Conservation (phyloP, 106 monocot genomes). For the Dendrobium officinale region DNA sequence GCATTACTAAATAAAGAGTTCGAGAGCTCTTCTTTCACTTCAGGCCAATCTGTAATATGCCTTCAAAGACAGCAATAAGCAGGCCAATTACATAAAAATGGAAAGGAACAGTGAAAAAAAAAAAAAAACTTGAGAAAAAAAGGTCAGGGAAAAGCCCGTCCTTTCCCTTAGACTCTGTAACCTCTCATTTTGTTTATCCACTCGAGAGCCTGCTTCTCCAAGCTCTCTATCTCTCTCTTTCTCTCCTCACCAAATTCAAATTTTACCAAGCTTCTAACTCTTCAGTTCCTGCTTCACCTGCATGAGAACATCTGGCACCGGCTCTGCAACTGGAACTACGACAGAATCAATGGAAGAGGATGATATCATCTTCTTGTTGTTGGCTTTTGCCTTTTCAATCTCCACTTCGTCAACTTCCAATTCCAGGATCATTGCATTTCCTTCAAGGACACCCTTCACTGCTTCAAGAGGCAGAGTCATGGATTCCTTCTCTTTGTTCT, state of each 20-base stretch:
- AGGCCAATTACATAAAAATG: not conserved
- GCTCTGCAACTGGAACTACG: not conserved
- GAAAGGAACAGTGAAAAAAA: not conserved
- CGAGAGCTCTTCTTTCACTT: not conserved
- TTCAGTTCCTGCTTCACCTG: not conserved
- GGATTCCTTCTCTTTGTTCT: conserved; percentile 19
- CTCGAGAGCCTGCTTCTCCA: too few relatives aligned
- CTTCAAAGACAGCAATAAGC: not conserved
- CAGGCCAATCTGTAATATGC: not conserved
- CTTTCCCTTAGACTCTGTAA: not conserved
- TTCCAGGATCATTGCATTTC: conserved; percentile 12
- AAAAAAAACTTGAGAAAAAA: not conserved
- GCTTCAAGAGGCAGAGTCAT: conserved; percentile 26
- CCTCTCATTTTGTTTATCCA: not conserved
- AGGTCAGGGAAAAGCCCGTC: not conserved
- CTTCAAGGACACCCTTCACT: conserved; percentile 14
- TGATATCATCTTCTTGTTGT: not conserved
- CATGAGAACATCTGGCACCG: not conserved
- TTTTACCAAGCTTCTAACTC: not conserved
- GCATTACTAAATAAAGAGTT: not conserved
- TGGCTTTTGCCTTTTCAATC: conserved; percentile 3
- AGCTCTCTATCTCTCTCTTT: not conserved
- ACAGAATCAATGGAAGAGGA: not conserved
- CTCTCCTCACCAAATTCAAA: not conserved
- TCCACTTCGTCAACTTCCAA: conserved; percentile 8